phyloP scores from a whole-genome alignment of 1,284 basidiomycete genomes.

The Cystobasidium sp. region DNA sequence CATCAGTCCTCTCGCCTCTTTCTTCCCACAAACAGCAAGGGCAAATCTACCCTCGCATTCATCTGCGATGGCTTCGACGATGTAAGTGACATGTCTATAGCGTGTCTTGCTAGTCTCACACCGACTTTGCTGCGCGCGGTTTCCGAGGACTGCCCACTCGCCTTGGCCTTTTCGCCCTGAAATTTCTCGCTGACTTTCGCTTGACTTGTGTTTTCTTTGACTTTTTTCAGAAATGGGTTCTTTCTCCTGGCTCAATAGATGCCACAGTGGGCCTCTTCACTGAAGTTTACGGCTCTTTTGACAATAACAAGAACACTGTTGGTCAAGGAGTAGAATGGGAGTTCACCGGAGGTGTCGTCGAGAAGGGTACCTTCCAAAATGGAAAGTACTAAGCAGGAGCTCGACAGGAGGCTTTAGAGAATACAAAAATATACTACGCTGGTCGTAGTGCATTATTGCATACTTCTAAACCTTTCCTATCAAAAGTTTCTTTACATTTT shows the following conservation, averaged over 20 bases:
- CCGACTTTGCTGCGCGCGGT: background rate
- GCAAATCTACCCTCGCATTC: constrained; percentile 32
- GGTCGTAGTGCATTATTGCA: background rate
- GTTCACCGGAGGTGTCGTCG: constrained; percentile 37
- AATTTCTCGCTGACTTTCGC: too few species aligned
- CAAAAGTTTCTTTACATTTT: too few species aligned
- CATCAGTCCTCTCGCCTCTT: background rate
- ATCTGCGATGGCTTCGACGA: constrained; percentile 44
- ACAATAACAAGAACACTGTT: constrained; percentile 41
- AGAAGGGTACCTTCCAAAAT: constrained; percentile 37
- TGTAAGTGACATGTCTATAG: background rate
- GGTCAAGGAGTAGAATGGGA: constrained; percentile 33
- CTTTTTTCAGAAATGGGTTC: constrained; percentile 36
- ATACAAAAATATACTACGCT: background rate
- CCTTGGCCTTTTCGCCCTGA: too few species aligned
- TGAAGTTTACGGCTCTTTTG: constrained; percentile 36
- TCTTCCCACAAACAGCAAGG: constrained; percentile 17
- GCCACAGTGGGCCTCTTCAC: constrained; percentile 30
- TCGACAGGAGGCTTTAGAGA: background rate
- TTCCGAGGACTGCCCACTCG: too few species aligned
- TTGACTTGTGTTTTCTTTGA: background rate
- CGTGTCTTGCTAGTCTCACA: background rate
- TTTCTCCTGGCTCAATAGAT: constrained; percentile 32
- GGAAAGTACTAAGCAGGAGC: constrained; percentile 16
- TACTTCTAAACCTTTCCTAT: too few species aligned